These are phyloP conservation scores for Escallonia herrerae DNA, from an alignment of 129 eudicot species.

Conservation along the genomic window DNA sequence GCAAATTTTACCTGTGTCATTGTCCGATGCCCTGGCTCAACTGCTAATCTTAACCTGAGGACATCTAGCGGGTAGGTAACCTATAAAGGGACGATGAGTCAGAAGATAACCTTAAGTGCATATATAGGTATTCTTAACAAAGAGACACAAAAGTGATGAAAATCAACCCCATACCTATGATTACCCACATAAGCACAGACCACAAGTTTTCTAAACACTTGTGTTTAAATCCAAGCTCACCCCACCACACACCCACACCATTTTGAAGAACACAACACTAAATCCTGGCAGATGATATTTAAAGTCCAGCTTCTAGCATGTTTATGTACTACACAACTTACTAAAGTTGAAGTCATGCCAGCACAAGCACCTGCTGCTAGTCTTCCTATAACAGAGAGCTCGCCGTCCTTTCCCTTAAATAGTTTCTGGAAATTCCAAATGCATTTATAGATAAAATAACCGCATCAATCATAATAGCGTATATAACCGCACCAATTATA, in stretches of 20 bases:
- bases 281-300: neutral
- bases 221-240: neutral
- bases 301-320: neutral
- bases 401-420: slow-evolving; percentile 58
- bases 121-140: neutral
- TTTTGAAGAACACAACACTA: neutral
- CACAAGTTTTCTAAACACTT: neutral
- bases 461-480: slow-evolving; percentile 6
- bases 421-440: slow-evolving; percentile 43
- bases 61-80: slow-evolving; percentile 90
- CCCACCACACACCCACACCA: neutral
- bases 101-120: neutral
- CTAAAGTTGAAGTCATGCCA: slow-evolving; percentile 87
- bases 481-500: neutral
- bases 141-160: neutral
- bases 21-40: slow-evolving; percentile 80
- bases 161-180: neutral
- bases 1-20: slow-evolving; percentile 59
- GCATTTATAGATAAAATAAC: slow-evolving; percentile 2
- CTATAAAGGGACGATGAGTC: slow-evolving; percentile 30
- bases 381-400: slow-evolving; percentile 75
- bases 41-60: slow-evolving; percentile 88
- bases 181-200: neutral
- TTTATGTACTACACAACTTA: slow-evolving; percentile 19
- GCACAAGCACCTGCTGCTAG: slow-evolving; percentile 99